These are phyloP conservation scores for Neurospora hispaniola DNA, from an alignment of 495 filamentous ascomycete species.

Conservation along the genomic window DNA sequence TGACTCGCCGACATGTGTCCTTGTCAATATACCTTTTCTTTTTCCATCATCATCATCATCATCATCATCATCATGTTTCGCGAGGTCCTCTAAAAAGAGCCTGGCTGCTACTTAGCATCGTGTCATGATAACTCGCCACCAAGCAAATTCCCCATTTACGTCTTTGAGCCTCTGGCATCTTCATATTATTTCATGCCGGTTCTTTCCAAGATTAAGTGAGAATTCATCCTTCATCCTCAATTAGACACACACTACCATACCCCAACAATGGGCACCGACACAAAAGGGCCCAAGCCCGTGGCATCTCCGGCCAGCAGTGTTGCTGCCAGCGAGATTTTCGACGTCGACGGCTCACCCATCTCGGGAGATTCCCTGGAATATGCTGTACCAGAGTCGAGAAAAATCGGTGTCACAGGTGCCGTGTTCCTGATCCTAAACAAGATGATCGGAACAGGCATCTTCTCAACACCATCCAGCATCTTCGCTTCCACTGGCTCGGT, in stretches of 20 bases:
- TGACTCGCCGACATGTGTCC: neutral
- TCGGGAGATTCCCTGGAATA: slow-evolving; percentile 1
- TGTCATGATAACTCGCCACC: neutral
- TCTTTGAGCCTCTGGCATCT: neutral
- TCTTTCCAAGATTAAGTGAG: neutral
- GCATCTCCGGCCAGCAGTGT: slow-evolving; percentile 3
- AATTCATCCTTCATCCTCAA: too few relatives aligned
- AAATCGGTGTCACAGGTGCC: slow-evolving; percentile 41
- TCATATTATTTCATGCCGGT: neutral
- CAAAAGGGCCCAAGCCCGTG: neutral
- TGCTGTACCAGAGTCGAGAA: slow-evolving; percentile 30
- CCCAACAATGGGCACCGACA: neutral
- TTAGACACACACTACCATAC: neutral
- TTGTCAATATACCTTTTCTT: neutral
- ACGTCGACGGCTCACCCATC: neutral
- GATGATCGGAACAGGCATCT: slow-evolving; percentile 48
- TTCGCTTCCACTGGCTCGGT: slow-evolving; percentile 34
- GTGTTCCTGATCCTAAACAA: slow-evolving; percentile 47
- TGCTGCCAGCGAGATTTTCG: slow-evolving; percentile 5
- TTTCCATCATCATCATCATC: neutral
- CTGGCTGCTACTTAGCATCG: neutral
- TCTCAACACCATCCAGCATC: slow-evolving; percentile 34
- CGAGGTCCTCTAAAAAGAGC: neutral
- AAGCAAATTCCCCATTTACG: neutral
- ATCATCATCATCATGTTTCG: neutral